Base-by-base conservation (phyloP, 2,329 filamentous ascomycete genomes). In the Dactylellina parvicollis region DNA sequence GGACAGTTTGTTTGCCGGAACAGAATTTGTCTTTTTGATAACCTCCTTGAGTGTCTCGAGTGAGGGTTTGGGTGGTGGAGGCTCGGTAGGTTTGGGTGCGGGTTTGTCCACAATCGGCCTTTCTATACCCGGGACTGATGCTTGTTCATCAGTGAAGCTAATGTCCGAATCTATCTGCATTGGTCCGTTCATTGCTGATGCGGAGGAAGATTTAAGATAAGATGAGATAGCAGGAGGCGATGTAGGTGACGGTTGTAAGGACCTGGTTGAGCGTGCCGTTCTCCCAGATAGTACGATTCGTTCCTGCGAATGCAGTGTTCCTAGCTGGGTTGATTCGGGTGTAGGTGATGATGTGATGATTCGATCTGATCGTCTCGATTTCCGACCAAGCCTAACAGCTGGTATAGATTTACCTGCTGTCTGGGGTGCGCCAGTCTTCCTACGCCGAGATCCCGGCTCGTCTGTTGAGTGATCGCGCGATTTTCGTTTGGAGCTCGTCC, bases 401-500 rank as follows among this genome's bases (percentile, higher is more conserved):
- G 54, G 24, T 34, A 30, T 66, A 2, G 69, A 30, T 40, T 56
- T 73, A 14, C 22, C 55, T 5, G 38, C 12, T 22, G 60, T 12
- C 14, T 24, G 52, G 2, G 36, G 46, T 10, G 26, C 14, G 10
- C 18, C 38, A n/a, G 47, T 66, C 55, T 73, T 73, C 44, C 60
- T 44, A 47, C 69, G 69, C 40, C 60, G 60, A 3, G 60, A 24
- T 9, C 18, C 47, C 8, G 60, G 69, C 36, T 61, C 69, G 4
- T 73, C 69, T 8, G 54, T 65, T 4, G 69, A 66, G 24, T 73
- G 50, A 26, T 73, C 69, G 14, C 69, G 69, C 12, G 69, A 66
- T 46, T 73, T 73, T 26, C 69, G 69, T 36, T 73, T 73, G 10
- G 46, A 38, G 20, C 47, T 55, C 14, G 28, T 36, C 1, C 60